These are phyloP conservation scores for Geranium incanum DNA, from an alignment of 441 rosid species.

Conservation along the genomic window DNA sequence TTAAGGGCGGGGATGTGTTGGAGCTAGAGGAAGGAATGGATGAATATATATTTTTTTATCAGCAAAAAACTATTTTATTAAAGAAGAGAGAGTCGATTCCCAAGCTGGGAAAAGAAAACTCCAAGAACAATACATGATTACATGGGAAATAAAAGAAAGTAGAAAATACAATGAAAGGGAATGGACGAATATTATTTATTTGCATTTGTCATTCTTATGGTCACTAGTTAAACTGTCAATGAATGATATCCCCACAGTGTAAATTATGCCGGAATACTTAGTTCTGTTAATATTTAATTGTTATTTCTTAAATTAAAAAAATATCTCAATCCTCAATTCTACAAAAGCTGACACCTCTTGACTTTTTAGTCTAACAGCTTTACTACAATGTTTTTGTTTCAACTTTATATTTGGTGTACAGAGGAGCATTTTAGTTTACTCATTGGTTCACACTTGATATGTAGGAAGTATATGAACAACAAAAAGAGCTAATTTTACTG, in stretches of 20 bases:
- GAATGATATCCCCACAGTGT: too few species aligned
- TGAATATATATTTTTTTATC: neutral
- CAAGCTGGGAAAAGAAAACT: too few species aligned
- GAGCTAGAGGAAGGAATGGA: neutral
- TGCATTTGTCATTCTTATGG: neutral
- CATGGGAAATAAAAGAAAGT: too few species aligned
- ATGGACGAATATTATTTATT: neutral
- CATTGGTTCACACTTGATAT: conserved; percentile 16
- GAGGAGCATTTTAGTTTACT: conserved; percentile 13
- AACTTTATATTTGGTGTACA: neutral
- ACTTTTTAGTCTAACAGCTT: neutral
- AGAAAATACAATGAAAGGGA: neutral
- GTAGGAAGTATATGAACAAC: conserved; percentile 96
- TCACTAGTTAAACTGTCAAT: too few species aligned
- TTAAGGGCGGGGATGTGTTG: neutral
- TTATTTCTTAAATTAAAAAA: neutral
- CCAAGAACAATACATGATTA: too few species aligned
- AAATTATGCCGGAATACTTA: neutral
- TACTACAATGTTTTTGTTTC: neutral
- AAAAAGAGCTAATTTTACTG: conserved; percentile 66
- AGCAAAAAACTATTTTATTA: too few species aligned
- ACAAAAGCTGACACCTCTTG: neutral
- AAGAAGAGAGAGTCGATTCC: too few species aligned
- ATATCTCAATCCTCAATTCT: neutral
- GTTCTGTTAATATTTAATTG: neutral